Percentiles rank a stretch among this genome's conserved stretches.
phyloP scores from a whole-genome alignment of 2,329 filamentous ascomycete species.

The Talaromyces sp. region DNA sequence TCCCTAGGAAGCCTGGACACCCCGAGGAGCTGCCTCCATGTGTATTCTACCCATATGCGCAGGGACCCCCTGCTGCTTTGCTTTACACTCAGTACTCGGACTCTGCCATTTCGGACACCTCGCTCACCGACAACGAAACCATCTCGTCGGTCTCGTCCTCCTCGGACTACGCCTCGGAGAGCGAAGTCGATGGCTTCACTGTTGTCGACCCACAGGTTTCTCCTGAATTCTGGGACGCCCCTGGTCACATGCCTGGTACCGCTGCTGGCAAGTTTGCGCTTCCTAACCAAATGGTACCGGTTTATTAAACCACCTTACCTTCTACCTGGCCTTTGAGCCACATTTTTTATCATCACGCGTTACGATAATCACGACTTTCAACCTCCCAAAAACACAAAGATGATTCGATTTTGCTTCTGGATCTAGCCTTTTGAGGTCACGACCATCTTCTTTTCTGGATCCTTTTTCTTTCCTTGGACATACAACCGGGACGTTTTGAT shows the following conservation, averaged over 20 bases:
- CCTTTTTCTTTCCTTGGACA: constrained; percentile 1
- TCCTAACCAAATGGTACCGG: constrained; percentile 16
- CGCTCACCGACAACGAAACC: constrained; percentile 35
- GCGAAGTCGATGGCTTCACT: constrained; percentile 22
- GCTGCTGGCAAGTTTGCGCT: constrained; percentile 21
- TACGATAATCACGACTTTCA: constrained; percentile 10
- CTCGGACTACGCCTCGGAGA: constrained; percentile 26
- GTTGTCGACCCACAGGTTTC: constrained; percentile 24
- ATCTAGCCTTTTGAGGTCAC: background rate
- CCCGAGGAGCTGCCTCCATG: constrained; percentile 29
- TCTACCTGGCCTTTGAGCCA: background rate
- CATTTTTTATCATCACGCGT: background rate
- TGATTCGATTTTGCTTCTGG: background rate
- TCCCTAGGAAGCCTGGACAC: constrained; percentile 30
- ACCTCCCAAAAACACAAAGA: background rate
- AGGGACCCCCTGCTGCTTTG: constrained; percentile 29
- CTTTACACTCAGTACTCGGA: constrained; percentile 33
- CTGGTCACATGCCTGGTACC: constrained; percentile 22
- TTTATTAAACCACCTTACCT: constrained; percentile 18
- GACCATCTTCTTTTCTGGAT: background rate
- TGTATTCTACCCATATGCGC: constrained; percentile 29
- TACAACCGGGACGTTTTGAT: constrained; percentile 3
- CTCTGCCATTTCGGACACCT: constrained; percentile 35
- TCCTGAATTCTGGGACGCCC: constrained; percentile 20
- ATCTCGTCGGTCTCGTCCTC: constrained; percentile 24